phyloP scores from a whole-genome alignment of 2,329 filamentous ascomycete species.

The Diaporthe citrichinensis region DNA sequence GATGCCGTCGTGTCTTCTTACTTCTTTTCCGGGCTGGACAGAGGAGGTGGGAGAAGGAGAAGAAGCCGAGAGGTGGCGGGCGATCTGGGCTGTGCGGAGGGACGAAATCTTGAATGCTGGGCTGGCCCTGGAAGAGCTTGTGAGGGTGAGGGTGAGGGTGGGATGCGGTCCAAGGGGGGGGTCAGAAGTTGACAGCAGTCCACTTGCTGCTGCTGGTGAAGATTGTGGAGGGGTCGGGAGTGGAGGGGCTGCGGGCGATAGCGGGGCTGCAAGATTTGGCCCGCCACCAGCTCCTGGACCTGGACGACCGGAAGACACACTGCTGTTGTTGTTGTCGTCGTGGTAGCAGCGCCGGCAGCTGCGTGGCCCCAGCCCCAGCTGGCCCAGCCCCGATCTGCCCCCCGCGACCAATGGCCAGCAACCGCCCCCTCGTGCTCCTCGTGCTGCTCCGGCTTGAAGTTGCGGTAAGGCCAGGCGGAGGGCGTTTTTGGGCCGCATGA shows the following conservation, averaged over 20 bases:
- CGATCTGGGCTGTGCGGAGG: constrained; percentile 67
- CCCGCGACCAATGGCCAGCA: constrained; percentile 10
- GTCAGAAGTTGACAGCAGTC: constrained; percentile 34
- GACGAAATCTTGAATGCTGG: constrained; percentile 60
- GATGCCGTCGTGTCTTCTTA: constrained; percentile 56
- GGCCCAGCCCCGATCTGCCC: background rate
- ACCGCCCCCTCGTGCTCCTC: background rate
- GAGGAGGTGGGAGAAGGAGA: constrained; percentile 49
- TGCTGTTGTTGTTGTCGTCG: no score
- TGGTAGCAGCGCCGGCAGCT: background rate
- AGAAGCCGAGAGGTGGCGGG: constrained; percentile 65
- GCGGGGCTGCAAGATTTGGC: constrained; percentile 39
- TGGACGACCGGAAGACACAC: background rate
- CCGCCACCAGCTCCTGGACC: background rate
- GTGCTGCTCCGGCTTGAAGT: background rate
- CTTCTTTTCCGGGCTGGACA: background rate
- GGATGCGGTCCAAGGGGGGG: constrained; percentile 24
- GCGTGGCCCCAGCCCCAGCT: background rate
- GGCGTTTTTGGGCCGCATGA: constrained; percentile 25
- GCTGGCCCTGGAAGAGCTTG: constrained; percentile 43
- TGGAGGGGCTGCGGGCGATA: constrained; percentile 33
- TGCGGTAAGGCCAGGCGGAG: constrained; percentile 20
- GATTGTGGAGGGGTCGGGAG: constrained; percentile 40
- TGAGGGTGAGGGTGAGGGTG: constrained; percentile 28
- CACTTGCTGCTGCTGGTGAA: constrained; percentile 14